Evolutionary conservation across 768 basidiomycete genomes (phyloP).

Genomic region (Lactarius sp.): DNA sequence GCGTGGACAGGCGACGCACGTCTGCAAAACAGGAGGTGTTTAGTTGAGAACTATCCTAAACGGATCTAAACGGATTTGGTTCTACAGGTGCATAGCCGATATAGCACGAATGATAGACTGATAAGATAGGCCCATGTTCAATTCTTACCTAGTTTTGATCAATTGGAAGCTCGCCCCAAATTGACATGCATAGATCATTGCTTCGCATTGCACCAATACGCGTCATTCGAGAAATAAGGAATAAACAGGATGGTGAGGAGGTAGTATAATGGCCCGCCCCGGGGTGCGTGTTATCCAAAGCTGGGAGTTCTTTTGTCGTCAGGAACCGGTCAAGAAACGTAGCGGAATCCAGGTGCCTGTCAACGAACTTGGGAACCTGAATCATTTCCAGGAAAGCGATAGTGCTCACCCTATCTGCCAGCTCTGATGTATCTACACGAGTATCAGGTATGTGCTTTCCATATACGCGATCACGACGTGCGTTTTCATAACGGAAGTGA

Average conservation of each 20-base stretch:
- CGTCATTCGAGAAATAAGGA: not conserved
- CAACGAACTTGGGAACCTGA: not conserved
- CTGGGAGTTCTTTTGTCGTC: not conserved
- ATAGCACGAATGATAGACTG: not conserved
- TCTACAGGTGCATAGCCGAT: not conserved
- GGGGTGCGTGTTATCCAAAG: not conserved
- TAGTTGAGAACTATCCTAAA: not conserved
- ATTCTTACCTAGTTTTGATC: not conserved
- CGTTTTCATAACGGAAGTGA: constrained; percentile 61
- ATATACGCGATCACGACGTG: constrained; percentile 46
- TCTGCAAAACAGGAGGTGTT: not conserved
- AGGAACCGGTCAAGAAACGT: constrained; percentile 34
- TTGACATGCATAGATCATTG: not conserved
- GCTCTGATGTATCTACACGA: constrained; percentile 55
- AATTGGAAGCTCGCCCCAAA: not conserved
- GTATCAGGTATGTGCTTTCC: constrained; percentile 46
- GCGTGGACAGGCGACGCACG: not conserved
- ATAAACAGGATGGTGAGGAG: not conserved
- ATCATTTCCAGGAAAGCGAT: not conserved
- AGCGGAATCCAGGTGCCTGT: constrained; percentile 61
- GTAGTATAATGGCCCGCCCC: not conserved
- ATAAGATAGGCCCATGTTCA: not conserved
- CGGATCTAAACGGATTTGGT: not conserved
- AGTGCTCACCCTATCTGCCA: constrained; percentile 57
- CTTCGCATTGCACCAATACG: not conserved